Conservation (phyloP, 179 eudicot species). For the Spinacia oleracea region DNA sequence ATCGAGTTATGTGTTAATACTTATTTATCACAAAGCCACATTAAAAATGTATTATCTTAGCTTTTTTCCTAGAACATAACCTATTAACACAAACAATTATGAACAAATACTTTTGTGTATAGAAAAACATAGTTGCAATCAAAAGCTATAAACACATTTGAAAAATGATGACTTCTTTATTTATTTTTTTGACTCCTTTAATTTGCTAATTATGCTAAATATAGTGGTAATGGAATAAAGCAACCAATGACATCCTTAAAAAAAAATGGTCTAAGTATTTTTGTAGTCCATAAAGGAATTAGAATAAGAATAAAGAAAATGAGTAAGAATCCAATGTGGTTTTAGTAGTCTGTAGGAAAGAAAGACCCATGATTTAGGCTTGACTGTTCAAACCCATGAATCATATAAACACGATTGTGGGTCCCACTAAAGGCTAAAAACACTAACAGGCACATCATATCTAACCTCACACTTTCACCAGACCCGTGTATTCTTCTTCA, state of each 20-base stretch:
- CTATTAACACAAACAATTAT: too few relatives aligned
- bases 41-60: too few relatives aligned
- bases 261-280: not conserved
- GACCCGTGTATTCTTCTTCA: not conserved
- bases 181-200: not conserved
- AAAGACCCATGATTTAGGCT: slow-evolving; percentile 27
- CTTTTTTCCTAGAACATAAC: too few relatives aligned
- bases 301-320: not conserved
- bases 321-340: slow-evolving; percentile 38
- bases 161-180: not conserved
- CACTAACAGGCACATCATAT: slow-evolving; percentile 19
- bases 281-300: not conserved
- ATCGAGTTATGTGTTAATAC: too few relatives aligned
- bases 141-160: not conserved
- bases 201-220: not conserved
- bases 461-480: slow-evolving; percentile 9
- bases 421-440: slow-evolving; percentile 26
- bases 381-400: slow-evolving; percentile 39
- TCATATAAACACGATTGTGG: slow-evolving; percentile 28
- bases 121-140: not conserved
- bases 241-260: not conserved
- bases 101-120: too few relatives aligned
- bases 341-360: slow-evolving; percentile 14
- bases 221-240: slow-evolving; percentile 1
- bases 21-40: too few relatives aligned